A percentile compares a stretch with the other conserved stretches of the same genome.
These are phyloP conservation scores for Candida tibetensis DNA, from an alignment of 805 yeast species.

Conservation along the genomic window DNA sequence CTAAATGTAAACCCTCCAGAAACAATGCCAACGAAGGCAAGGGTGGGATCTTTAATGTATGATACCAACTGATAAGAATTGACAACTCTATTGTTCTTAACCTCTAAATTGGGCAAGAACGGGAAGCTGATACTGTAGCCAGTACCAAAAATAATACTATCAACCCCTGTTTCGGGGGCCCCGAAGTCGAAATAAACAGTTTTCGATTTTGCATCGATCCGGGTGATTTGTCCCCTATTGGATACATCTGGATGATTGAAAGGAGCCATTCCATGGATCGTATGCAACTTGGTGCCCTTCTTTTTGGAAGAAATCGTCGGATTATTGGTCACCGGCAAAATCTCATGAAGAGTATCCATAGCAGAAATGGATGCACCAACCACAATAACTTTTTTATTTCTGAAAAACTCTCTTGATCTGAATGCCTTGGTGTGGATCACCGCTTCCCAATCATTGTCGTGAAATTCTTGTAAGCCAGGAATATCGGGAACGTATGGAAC, in stretches of 20 bases:
- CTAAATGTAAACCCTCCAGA: slow-evolving; percentile 39
- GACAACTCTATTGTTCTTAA: slow-evolving; percentile 27
- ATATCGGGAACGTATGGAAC: slow-evolving; percentile 20
- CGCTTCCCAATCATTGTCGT: slow-evolving; percentile 9
- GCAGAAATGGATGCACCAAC: slow-evolving; percentile 18
- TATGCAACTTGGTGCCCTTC: slow-evolving; percentile 5
- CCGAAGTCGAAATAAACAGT: slow-evolving; percentile 22
- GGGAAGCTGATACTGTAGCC: slow-evolving; percentile 24
- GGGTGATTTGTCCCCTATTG: slow-evolving; percentile 7
- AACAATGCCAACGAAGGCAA: slow-evolving; percentile 37
- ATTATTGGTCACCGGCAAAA: slow-evolving; percentile 15
- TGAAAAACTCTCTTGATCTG: slow-evolving; percentile 13
- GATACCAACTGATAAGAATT: slow-evolving; percentile 34
- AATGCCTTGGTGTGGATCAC: slow-evolving; percentile 21
- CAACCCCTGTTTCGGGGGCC: slow-evolving; percentile 13
- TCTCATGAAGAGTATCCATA: slow-evolving; percentile 19
- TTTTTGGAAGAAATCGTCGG: slow-evolving; percentile 23
- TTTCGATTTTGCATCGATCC: slow-evolving; percentile 6
- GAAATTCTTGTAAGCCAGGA: slow-evolving; percentile 17
- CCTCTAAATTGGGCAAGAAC: slow-evolving; percentile 18
- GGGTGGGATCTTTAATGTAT: slow-evolving; percentile 27
- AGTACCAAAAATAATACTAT: slow-evolving; percentile 22
- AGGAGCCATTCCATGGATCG: slow-evolving; percentile 9
- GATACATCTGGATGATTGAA: slow-evolving; percentile 10
- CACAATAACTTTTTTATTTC: slow-evolving; percentile 18